Base-by-base conservation (phyloP, 164 flowering plant species). In the Stephania cephalantha region DNA sequence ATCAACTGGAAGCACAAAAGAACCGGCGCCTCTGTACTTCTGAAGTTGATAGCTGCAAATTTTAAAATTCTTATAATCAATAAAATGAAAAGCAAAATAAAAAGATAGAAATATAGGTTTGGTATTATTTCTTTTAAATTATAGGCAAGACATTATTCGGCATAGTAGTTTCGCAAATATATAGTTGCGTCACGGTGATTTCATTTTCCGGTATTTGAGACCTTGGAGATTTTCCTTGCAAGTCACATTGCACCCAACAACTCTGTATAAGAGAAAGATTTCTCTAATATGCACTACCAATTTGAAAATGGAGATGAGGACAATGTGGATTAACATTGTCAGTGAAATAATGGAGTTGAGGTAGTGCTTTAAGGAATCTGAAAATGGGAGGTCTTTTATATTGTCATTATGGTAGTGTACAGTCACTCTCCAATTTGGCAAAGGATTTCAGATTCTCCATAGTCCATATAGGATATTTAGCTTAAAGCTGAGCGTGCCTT, bases 1-100 rank as follows among this genome's bases (percentile, higher is more conserved):
- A 25, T 95, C 91, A n/a, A 93, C 97, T 0, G 99, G 98, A n/a
- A 95, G 85, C 50, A 95, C 99, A 77, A 83, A 93, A 15, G 99
- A 95, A 46, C 97, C 91, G 0, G 98, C 98, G 77, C 88, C 79
- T 84, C 94, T 85, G 88, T 95, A 93, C 83, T 95, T 95, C 71
- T 95, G 98, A 72, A 95, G 98, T 85, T 91, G 97, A 78, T 93
- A 95, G 77, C 99, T 95, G 91, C 92, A 84, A 5, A 12, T 48
- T 71, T 69, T 35, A 35, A 35, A 35, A 35, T 35, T 35, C 42
- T 35, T 35, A 35, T 0, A 35, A 35, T 35, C 42, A 35, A 35
- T 35, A 35, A 2, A 35, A 35, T 35, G 42, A 35, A 35, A 35
- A 35, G 42, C 42, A 35, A 35, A 35, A 35, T 35, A 35, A 35